Percentiles rank a stretch among this genome's conserved stretches.
phyloP scores from a whole-genome alignment of 2,329 filamentous ascomycete genomes.

The Elsinoe arachidis region DNA sequence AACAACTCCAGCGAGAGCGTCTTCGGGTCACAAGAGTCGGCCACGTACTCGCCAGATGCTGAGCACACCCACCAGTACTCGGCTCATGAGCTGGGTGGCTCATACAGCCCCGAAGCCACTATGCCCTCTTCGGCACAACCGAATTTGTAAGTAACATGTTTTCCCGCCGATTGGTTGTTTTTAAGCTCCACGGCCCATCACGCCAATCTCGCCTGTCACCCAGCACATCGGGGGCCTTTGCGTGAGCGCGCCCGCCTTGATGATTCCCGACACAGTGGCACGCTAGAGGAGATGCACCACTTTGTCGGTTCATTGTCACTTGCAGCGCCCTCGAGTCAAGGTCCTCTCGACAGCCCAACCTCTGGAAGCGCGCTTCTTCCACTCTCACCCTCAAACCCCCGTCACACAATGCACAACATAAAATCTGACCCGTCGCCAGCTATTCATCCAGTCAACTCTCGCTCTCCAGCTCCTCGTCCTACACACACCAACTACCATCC shows the following conservation, averaged over 20 bases:
- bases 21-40: not conserved
- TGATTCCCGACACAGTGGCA: not conserved
- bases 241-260: not conserved
- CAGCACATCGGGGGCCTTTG: not conserved
- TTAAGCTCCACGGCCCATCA: not conserved
- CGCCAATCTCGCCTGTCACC: not conserved
- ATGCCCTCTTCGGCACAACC: not conserved
- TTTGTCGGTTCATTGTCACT: not conserved
- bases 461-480: not conserved
- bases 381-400: not conserved
- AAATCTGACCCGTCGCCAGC: not conserved
- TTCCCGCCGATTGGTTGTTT: not conserved
- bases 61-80: not conserved
- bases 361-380: not conserved
- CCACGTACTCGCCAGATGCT: not conserved
- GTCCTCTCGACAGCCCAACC: not conserved
- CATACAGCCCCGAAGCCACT: not conserved
- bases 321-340: not conserved
- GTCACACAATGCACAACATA: slow-evolving; percentile 6
- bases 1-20: not conserved
- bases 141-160: not conserved
- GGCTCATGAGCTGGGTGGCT: not conserved
- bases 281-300: not conserved
- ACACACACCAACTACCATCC: not conserved
- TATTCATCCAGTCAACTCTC: not conserved